These are phyloP conservation scores for Ricinus communis DNA, from an alignment of 345 rosid species.

Conservation along the genomic window DNA sequence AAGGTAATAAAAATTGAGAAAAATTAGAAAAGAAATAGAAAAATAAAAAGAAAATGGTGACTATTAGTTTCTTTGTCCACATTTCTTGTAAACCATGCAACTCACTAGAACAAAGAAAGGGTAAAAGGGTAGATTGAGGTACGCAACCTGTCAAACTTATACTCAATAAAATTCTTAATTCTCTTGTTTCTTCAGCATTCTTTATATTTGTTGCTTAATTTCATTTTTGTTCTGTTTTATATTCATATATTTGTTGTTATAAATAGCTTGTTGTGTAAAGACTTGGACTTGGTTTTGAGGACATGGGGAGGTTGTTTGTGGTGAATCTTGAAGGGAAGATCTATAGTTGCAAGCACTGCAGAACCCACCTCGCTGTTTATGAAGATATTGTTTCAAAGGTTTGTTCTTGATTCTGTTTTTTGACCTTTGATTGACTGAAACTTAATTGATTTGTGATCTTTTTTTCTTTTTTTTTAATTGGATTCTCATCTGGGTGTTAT, in stretches of 20 bases:
- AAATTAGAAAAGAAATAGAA: no score
- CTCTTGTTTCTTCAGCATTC: not conserved
- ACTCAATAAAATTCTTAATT: not conserved
- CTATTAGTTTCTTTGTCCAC: constrained; percentile 23
- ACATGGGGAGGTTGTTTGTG: constrained; percentile 91
- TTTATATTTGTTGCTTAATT: not conserved
- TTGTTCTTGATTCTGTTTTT: constrained; percentile 19
- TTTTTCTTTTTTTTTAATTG: not conserved
- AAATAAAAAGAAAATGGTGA: not conserved
- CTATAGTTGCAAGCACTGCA: constrained; percentile 94
- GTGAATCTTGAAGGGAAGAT: constrained; percentile 87
- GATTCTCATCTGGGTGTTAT: constrained; percentile 30
- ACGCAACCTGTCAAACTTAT: not conserved
- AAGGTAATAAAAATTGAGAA: not conserved
- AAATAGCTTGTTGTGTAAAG: not conserved
- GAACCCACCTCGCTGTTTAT: constrained; percentile 75
- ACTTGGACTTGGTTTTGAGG: constrained; percentile 21
- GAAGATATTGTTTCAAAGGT: constrained; percentile 89
- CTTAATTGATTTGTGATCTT: constrained; percentile 2
- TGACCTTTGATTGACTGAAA: constrained; percentile 6
- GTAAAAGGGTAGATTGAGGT: not conserved
- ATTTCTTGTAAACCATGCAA: constrained; percentile 19
- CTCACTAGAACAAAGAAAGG: not conserved
- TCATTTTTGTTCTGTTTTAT: not conserved
- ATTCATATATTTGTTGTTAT: no score